Base-by-base conservation (phyloP, 2,329 filamentous ascomycete genomes). In the Orbilia blumenaviensis region DNA sequence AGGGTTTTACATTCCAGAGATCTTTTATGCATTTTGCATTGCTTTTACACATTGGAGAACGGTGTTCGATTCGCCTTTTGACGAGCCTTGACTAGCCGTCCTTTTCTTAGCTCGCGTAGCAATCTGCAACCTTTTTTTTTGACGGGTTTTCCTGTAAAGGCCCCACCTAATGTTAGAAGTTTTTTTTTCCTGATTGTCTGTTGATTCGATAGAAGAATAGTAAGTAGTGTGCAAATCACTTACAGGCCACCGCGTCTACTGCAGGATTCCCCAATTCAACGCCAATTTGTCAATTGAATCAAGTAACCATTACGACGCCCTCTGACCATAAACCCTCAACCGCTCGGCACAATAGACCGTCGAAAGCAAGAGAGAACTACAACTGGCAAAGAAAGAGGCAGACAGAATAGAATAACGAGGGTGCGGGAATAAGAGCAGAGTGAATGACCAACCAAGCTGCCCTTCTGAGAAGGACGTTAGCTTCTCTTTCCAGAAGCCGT, bases 401-500 rank as follows among this genome's bases (percentile, higher is more conserved):
- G 29, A 32, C 5, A 32, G 4, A 32, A 32, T 32, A 32, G 41
- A 18, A 18, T n/a, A 44, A 16, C 3, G 9, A 44, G 41, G 16
- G 54, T 50, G 52, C 32, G 48, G 64, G 48, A 66, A 66, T 66
- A 66, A 66, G 18, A 41, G 52, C 34, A 29, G 52, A 44, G 61
- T 75, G 62, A 64, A 69, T 77, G 63, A 63, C 69, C 63, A 63
- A 64, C 74, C 74, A 67, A 76, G 72, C 72, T 76, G 72, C 72
- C 72, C 64, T 76, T 76, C 72, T 69, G n/a, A 76, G 72, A 76
- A 76, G 72, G 71, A 76, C 71, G 58, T 76, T 69, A 69, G 64
- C 58, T 32, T 48, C 68, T 74, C 61, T 72, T 72, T 72, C 67
- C 48, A 72, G 67, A 64, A 72, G 67, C 38, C 67, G 60, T 52